Base-by-base conservation (phyloP, 176 grass and related monocot species). In the Avena atlantica region DNA sequence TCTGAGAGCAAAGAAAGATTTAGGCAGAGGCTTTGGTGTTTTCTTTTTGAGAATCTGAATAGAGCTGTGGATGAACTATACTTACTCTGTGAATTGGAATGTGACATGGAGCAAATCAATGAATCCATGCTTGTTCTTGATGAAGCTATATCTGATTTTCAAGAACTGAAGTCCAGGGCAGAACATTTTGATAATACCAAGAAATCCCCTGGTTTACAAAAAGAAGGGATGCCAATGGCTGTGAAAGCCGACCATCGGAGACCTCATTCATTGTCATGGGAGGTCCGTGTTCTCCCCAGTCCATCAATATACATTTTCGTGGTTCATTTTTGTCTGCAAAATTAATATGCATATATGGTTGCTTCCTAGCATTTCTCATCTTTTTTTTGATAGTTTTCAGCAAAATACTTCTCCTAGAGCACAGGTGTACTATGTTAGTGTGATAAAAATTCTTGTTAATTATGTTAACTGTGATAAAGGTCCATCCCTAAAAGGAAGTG, bases 91-190 rank as follows among this genome's bases (percentile, higher is more conserved):
- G 97, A 98, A 86, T 87, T 98, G 81, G 97, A 98, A 90, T 98
- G 97, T 87, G 97, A 98, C 80, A 96, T 96, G 94, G 97, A 98
- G 86, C 97, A 98, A 86, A 96, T 98, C 91, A 90, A 98, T 91
- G 97, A 98, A 79, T 95, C 97, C 72, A 90, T 93, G 42, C 97
- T 98, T 83, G 94, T 98, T 82, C 97, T 98, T 83, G 90, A 94
- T 74, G 97, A 98, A 96, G 97, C 92, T 85, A 91, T 86, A 86
- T 98, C 89, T 27, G 97, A 98, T 93, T 98, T 98, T 80, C 93
- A 85, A 91, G 97, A 96, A 89, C 85, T 98, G 74, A 96, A 96
- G 90, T 90, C 77, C 81, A 91, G 97, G 52, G 92, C 95, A 37
- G 93, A 94, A 79, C 92, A 94, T 93, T 98, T 98, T 75, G 89